Base-by-base conservation (phyloP, 2,329 filamentous ascomycete species). In the Trichoderma asperellum region DNA sequence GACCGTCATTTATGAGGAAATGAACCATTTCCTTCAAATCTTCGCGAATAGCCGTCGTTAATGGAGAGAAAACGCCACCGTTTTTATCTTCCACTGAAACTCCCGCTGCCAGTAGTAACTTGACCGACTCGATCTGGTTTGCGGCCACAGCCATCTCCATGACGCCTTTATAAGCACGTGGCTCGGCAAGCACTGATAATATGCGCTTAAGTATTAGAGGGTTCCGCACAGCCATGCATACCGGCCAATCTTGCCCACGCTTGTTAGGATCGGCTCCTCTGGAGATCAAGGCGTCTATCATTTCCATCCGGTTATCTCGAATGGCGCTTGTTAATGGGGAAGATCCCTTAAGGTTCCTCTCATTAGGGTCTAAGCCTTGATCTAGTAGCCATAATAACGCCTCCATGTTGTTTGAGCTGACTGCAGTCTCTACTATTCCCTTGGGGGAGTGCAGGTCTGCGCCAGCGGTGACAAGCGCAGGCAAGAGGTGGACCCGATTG, bases 41-140 rank as follows among this genome's bases (percentile, higher is more conserved):
- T 77, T 92, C 89, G 14, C 89, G 87, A 68, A 91, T 87, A 10
- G 88, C 88, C 0, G 88, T 90, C 0, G 89, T 92, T 4, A 92
- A 83, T 0, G 89, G 88, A 0, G 88, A 91, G 80, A 92, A 92
- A 60, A 92, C 90, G 65, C 90, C 90, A 24, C 89, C 89, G 75
- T 32, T 89, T 79, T 91, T 90, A 55, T 52, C 65, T 89, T 67
- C 91, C 88, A 52, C 62, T 3, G 84, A 89, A 21, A 91, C 86
- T 16, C 90, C 90, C 0, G 89, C 88, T 18, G 81, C 83, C 18
- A 92, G 81, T 40, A 92, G 83, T 57, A 91, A 79, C 78, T 90
- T 90, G 78, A 92, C 83, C 43, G 86, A 89, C 70, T 91, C 88
- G 16, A 92, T 83, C 77, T 91, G 84, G 76, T 90, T 86, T 21